Evolutionary conservation across 2,329 filamentous ascomycete genomes (phyloP).

Genomic region (Amphichorda felina): DNA sequence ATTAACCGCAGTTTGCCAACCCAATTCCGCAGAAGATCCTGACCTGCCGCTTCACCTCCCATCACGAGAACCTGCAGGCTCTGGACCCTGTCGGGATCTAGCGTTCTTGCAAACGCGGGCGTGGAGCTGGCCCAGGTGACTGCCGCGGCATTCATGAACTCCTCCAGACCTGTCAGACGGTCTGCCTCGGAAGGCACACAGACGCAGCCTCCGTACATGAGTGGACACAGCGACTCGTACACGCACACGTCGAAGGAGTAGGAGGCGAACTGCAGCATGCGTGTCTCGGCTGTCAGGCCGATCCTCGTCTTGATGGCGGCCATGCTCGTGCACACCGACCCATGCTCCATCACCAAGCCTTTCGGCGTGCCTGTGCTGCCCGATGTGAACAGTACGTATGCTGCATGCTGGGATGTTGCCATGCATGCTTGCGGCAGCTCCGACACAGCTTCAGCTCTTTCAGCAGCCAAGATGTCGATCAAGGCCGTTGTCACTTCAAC

Average conservation of each 20-base stretch:
- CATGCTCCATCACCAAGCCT: conserved; percentile 10
- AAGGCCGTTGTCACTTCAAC: background rate
- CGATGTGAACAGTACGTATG: conserved; percentile 12
- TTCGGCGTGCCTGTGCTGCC: conserved; percentile 12
- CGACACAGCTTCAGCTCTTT: background rate
- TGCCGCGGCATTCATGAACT: conserved; percentile 5
- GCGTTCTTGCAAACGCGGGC: conserved; percentile 6
- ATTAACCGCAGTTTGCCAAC: conserved; percentile 2
- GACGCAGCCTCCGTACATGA: conserved; percentile 4
- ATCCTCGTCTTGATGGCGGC: conserved; percentile 7
- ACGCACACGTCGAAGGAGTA: conserved; percentile 4
- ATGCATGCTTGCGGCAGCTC: conserved; percentile 3
- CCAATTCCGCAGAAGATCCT: conserved; percentile 4
- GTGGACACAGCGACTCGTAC: conserved; percentile 5
- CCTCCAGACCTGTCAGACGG: conserved; percentile 7
- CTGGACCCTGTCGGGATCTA: conserved; percentile 5
- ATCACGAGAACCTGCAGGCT: conserved; percentile 4
- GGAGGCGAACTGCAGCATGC: conserved; percentile 4
- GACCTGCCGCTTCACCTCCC: conserved; percentile 5
- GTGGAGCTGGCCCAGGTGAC: conserved; percentile 7
- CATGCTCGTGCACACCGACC: conserved; percentile 8
- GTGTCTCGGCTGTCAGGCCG: conserved; percentile 11
- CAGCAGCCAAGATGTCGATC: background rate
- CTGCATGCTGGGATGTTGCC: conserved; percentile 3
- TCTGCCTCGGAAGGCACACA: conserved; percentile 7